A percentile compares a stretch with the other conserved stretches of the same genome.
Conservation (phyloP, 495 filamentous ascomycete species). For the Astrocystis sublimbata region DNA sequence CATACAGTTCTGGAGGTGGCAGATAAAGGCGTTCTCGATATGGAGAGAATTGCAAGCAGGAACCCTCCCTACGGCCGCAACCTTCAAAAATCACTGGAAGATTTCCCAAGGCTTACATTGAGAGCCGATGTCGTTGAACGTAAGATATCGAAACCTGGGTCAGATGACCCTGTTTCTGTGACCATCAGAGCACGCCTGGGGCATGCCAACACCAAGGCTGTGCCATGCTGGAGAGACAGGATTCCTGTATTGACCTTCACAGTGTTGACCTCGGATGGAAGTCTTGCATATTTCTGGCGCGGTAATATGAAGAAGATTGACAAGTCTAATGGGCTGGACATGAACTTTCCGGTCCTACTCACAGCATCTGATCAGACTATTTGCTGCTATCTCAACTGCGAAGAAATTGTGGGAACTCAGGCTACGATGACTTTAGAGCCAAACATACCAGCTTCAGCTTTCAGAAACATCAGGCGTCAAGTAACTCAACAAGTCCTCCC, state of each 20-base stretch:
- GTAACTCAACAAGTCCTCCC: background rate
- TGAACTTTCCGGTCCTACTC: conserved; percentile 63
- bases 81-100: conserved; percentile 59
- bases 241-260: conserved; percentile 71
- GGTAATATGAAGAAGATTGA: conserved; percentile 68
- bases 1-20: conserved; percentile 71
- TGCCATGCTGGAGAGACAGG: conserved; percentile 60
- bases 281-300: conserved; percentile 74
- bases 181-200: conserved; percentile 68
- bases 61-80: conserved; percentile 83
- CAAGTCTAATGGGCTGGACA: conserved; percentile 52
- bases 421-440: conserved; percentile 62
- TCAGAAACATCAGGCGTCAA: conserved; percentile 38
- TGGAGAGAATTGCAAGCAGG: conserved; percentile 74
- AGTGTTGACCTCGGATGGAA: conserved; percentile 73
- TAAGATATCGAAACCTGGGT: conserved; percentile 35
- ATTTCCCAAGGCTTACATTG: conserved; percentile 76
- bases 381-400: conserved; percentile 77
- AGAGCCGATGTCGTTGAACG: conserved; percentile 33
- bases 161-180: conserved; percentile 48
- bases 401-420: conserved; percentile 85
- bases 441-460: conserved; percentile 57
- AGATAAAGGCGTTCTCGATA: conserved; percentile 62
- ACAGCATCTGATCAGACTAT: conserved; percentile 58
- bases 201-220: conserved; percentile 68